Percentiles rank a stretch among this genome's conserved stretches.
Conservation (phyloP, 768 basidiomycete genomes). For the Lactifluus piperatus region DNA sequence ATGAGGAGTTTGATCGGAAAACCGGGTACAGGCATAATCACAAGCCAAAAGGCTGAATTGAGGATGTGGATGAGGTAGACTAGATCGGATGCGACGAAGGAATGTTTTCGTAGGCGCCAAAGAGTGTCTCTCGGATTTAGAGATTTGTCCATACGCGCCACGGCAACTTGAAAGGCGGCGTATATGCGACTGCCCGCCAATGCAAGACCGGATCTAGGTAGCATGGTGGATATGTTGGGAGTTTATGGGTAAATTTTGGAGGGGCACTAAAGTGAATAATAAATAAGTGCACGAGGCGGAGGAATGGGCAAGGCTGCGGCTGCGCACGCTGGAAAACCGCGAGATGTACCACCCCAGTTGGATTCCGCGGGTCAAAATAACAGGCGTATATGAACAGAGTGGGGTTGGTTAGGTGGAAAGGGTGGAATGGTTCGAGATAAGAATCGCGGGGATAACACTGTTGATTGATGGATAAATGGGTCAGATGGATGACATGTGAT, state of each 20-base stretch:
- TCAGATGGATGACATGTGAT: background rate
- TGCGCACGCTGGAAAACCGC: background rate
- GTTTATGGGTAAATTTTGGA: background rate
- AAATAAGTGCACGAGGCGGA: background rate
- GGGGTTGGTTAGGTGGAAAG: background rate
- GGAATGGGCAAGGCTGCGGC: background rate
- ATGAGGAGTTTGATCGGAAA: constrained; percentile 72
- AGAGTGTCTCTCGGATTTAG: constrained; percentile 63
- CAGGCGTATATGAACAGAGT: background rate
- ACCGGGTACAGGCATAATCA: constrained; percentile 57
- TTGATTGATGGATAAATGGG: background rate
- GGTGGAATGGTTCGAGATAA: background rate
- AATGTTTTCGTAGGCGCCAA: constrained; percentile 45
- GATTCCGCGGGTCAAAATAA: background rate
- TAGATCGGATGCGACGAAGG: constrained; percentile 46
- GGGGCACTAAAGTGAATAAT: background rate
- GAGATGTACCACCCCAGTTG: background rate
- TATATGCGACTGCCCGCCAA: constrained; percentile 20
- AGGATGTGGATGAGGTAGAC: constrained; percentile 58
- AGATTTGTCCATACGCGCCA: constrained; percentile 66
- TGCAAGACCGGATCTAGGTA: background rate
- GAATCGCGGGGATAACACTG: background rate
- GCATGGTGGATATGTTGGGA: constrained; percentile 2
- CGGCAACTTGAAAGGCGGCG: constrained; percentile 49
- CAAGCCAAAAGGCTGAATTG: constrained; percentile 61